Base-by-base conservation (phyloP, 73 alveolate genomes). In the Symbiodinium pilosum region DNA sequence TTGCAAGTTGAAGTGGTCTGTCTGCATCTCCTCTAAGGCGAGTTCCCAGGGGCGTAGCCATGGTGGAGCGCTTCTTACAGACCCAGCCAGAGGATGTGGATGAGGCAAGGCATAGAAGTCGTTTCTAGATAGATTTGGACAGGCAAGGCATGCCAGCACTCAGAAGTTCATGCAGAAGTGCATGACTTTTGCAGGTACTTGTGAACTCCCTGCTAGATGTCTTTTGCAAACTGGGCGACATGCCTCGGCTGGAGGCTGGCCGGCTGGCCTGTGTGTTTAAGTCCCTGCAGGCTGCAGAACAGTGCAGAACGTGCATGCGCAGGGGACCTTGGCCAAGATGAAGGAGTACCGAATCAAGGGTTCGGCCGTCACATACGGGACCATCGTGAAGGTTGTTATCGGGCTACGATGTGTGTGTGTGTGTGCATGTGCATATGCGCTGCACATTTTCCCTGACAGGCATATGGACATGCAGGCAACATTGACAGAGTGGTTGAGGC, bases 171-270 rank as follows among this genome's bases (percentile, higher is more conserved):
- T n/a, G n/a, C n/a, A n/a, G n/a, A n/a, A 43, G n/a, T n/a, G n/a
- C n/a, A n/a, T n/a, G n/a, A n/a, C n/a, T n/a, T n/a, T n/a, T n/a
- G n/a, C 32, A 93, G 98, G 98, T 93, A 38, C 85, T 93, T 59
- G 92, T 93, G 51, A 93, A 93, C 92, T 75, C 93, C 39, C 47
- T 93, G 69, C 84, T 93, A 84, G 98, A 93, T 39, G 98, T 93
- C 64, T 93, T 93, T 84, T 93, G 98, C 98, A 93, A 77, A 68
- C 91, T 93, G 24, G 98, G 98, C 14, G 98, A 93, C 98, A 93
- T 93, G 98, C 92, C 98, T 16, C 69, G 98, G 39, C 88, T 93
- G 28, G 98, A 93, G 98, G 98, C 44, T n/a, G n/a, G n/a, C n/a
- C n/a, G n/a, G n/a, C n/a, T n/a, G n/a, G n/a, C n/a, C n/a, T n/a